A percentile compares a stretch with the other conserved stretches of the same genome.
Evolutionary conservation across 2,329 filamentous ascomycete species (phyloP).

Genomic region (Epichloe coenophiala): DNA sequence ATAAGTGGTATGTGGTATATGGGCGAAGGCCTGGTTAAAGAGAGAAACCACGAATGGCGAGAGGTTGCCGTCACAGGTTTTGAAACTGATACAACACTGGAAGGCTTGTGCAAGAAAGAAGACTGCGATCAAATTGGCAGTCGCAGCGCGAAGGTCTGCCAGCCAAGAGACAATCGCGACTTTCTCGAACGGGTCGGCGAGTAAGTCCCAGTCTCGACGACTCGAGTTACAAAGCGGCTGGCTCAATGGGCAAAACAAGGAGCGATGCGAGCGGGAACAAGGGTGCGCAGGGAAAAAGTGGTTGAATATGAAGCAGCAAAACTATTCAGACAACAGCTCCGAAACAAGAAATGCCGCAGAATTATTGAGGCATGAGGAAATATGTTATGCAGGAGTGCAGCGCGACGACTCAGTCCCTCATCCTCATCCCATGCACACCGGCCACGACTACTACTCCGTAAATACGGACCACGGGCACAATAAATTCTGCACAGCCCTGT

Average conservation of each 20-base stretch:
- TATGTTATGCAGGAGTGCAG: background rate
- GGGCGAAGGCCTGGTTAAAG: background rate
- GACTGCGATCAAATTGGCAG: background rate
- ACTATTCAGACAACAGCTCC: background rate
- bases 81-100: background rate
- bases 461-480: too few relatives aligned
- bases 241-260: background rate
- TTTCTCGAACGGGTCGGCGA: background rate
- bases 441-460: too few relatives aligned
- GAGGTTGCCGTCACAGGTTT: background rate
- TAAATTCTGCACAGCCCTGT: too few relatives aligned
- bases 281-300: background rate
- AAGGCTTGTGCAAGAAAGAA: background rate
- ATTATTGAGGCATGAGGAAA: background rate
- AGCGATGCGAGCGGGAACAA: background rate
- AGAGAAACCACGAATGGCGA: background rate
- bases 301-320: background rate
- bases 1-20: background rate
- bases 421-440: too few relatives aligned
- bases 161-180: background rate
- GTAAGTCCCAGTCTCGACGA: background rate
- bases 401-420: too few relatives aligned
- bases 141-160: background rate
- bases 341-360: background rate
- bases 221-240: background rate